Percentiles rank a stretch among this genome's conserved stretches.
These are phyloP conservation scores for Puccinia horiana DNA, from an alignment of 1,284 basidiomycete species.

Conservation along the genomic window DNA sequence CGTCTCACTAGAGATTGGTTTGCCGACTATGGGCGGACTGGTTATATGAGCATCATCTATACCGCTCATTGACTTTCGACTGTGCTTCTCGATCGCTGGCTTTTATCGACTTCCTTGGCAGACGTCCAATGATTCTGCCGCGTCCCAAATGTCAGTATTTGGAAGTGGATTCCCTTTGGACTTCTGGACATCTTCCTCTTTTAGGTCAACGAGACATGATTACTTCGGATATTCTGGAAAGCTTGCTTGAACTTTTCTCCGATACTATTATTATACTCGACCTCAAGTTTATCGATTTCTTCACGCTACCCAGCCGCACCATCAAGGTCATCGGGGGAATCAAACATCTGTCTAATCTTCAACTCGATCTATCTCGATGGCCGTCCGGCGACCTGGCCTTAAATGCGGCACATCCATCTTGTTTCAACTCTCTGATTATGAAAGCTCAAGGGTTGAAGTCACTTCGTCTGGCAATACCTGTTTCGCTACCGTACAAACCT, in stretches of 20 bases:
- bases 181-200: too few species aligned
- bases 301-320: slow-evolving; percentile 3
- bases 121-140: neutral
- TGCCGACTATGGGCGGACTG: slow-evolving; percentile 1
- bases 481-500: neutral
- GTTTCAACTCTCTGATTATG: neutral
- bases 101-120: neutral
- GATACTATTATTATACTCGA: slow-evolving; percentile 11
- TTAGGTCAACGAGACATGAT: neutral
- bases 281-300: neutral
- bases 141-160: neutral
- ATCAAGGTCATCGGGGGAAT: slow-evolving; percentile 1
- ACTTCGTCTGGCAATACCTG: neutral
- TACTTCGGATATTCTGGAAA: neutral
- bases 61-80: neutral
- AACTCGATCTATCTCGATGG: neutral
- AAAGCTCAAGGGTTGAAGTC: neutral
- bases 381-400: neutral
- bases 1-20: neutral
- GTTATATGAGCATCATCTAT: neutral
- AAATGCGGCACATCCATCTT: neutral
- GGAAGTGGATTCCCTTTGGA: neutral
- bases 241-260: too few species aligned
- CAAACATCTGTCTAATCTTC: slow-evolving; percentile 4
- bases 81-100: neutral